A percentile compares a stretch with the other conserved stretches of the same genome.
phyloP scores from a whole-genome alignment of 257 asterid genomes.

The Cinchona pubescens region DNA sequence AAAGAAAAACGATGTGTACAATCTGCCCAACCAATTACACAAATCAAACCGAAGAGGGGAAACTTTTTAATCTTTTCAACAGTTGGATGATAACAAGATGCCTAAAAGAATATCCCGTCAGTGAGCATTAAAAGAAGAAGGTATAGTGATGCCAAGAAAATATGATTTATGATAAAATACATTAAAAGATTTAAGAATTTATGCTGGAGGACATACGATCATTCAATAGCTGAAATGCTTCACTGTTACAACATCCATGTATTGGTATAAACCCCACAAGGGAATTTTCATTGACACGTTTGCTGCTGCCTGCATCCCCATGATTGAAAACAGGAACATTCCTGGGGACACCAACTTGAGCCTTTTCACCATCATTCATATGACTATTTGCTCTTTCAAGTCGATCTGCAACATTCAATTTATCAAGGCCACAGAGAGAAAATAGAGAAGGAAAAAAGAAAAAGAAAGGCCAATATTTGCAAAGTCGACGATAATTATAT shows the following conservation, averaged over 20 bases:
- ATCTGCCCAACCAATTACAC: background rate
- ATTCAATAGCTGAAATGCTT: slow-evolving; percentile 65
- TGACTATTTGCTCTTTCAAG: slow-evolving; percentile 64
- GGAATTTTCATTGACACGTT: slow-evolving; percentile 40
- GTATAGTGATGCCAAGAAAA: background rate
- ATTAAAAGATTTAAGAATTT: slow-evolving; percentile 1
- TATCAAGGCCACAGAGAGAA: slow-evolving; percentile 13
- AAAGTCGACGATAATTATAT: background rate
- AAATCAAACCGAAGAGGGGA: background rate
- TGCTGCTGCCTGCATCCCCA: slow-evolving; percentile 52
- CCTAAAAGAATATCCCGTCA: background rate
- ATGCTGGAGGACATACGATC: slow-evolving; percentile 50
- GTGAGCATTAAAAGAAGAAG: background rate
- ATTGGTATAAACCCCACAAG: slow-evolving; percentile 53
- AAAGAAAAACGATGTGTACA: background rate
- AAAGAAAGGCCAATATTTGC: background rate
- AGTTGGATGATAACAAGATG: background rate
- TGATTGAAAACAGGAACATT: slow-evolving; percentile 44
- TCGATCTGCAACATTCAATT: slow-evolving; percentile 49
- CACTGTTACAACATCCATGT: slow-evolving; percentile 67
- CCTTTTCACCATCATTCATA: slow-evolving; percentile 64
- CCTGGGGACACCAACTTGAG: slow-evolving; percentile 43
- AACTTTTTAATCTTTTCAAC: background rate
- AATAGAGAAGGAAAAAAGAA: background rate
- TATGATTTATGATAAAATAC: background rate